These are phyloP conservation scores for Boechera retrofracta DNA, from an alignment of 345 rosid species.

Conservation along the genomic window DNA sequence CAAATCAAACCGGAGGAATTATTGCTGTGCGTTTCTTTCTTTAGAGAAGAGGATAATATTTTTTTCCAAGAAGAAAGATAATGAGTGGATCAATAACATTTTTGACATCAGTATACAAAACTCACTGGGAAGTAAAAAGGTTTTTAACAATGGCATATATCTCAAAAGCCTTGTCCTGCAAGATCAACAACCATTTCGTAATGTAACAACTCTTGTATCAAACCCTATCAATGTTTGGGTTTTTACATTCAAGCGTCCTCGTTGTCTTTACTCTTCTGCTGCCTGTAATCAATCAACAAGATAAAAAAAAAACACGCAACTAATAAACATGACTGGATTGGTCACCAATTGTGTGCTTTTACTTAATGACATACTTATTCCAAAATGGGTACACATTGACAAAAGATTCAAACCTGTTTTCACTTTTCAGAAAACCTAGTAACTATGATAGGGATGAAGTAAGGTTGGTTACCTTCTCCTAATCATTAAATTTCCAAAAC, in stretches of 20 bases:
- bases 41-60: not conserved
- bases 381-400: not conserved
- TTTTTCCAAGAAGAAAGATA: not conserved
- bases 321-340: not conserved
- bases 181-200: constrained; percentile 26
- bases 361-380: not conserved
- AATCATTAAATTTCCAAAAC: not conserved
- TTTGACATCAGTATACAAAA: constrained; percentile 36
- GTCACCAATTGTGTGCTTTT: constrained; percentile 1
- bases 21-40: constrained; percentile 3
- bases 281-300: constrained; percentile 30
- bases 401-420: not conserved
- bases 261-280: constrained; percentile 32
- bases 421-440: constrained; percentile 12
- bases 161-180: constrained; percentile 27
- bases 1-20: constrained; percentile 15
- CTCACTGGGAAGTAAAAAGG: constrained; percentile 25
- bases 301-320: not conserved
- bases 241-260: constrained; percentile 12
- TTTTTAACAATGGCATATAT: constrained; percentile 20
- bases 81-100: constrained; percentile 24
- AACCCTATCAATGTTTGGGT: constrained; percentile 37
- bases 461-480: not conserved
- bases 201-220: constrained; percentile 24
- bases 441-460: not conserved